Base-by-base conservation (phyloP, 768 basidiomycete species). In the Kwoniella sp. region DNA sequence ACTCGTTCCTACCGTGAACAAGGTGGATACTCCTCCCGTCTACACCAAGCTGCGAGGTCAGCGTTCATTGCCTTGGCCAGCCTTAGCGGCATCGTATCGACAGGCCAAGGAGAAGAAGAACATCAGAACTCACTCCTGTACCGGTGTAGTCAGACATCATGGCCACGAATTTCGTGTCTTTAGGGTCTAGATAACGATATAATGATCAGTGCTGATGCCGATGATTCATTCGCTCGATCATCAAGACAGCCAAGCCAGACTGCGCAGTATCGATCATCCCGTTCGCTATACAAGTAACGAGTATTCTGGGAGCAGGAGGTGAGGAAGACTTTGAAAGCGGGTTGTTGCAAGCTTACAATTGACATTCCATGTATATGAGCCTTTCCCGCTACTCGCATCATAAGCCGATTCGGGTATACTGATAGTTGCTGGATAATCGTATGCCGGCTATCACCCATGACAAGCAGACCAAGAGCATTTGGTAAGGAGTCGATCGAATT, bases 141-240 rank as follows among this genome's bases (percentile, higher is more conserved):
- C 75, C 75, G n/a, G 69, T 63, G 0, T 69, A 50, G 54, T 77
- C 75, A 2, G 73, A 74, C 75, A 77, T 77, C 70, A 77, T 68
- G 12, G 68, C 66, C 0, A 70, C 72, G 45, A 71, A 68, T 25
- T 59, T 59, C 12, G 66, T 73, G 25, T 64, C 67, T n/a, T 57
- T 31, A 0, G 75, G 75, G 54, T 77, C 75, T 77, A 55, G 31
- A 3, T 23, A n/a, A 8, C 5, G 34, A 29, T 34, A 64, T 61
- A n/a, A 56, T 11, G 8, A 34, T 37, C 30, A 22, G 37, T 11
- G 20, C 9, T 17, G 17, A 45, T 45, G 34, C 5, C 5, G 34
- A 37, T 37, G 5, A 13, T 7, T 13, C 34, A 13, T 7, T 37
- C 34, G 13, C 7, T 7, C 13, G 7, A 37, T 5, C 34, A 37